Percentiles rank a stretch among this genome's conserved stretches.
These are phyloP conservation scores for Fallopia convolvulus DNA, from an alignment of 148 eudicot genomes.

Conservation along the genomic window DNA sequence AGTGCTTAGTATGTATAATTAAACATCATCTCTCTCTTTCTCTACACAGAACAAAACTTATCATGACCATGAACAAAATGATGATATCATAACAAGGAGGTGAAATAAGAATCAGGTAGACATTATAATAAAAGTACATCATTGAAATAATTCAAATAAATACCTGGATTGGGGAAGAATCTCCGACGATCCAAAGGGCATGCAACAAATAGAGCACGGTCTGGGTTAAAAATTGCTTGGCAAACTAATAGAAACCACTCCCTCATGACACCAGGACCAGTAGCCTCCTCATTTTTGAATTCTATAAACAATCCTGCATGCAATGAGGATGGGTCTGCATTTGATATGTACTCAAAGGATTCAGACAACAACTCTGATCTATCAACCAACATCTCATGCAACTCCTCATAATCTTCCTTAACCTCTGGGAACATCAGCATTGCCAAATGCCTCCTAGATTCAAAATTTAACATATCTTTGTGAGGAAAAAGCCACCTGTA, in stretches of 20 bases:
- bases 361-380: conserved; percentile 72
- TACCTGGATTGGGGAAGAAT: conserved; percentile 90
- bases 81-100: neutral
- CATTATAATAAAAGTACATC: neutral
- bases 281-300: conserved; percentile 91
- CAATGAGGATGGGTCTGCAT: conserved; percentile 42
- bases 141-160: neutral
- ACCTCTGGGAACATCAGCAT: conserved; percentile 74
- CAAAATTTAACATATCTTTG: conserved; percentile 64
- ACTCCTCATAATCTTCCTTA: conserved; percentile 66
- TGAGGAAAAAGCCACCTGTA: conserved; percentile 57
- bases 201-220: conserved; percentile 72
- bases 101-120: neutral
- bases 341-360: conserved; percentile 72
- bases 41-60: neutral
- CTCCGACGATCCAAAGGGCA: conserved; percentile 85
- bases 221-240: conserved; percentile 76
- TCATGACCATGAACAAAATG: conserved; percentile 1
- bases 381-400: conserved; percentile 88
- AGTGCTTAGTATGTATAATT: neutral
- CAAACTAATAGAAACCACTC: conserved; percentile 92
- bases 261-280: conserved; percentile 87
- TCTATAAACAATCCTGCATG: conserved; percentile 72
- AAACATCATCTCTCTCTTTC: neutral
- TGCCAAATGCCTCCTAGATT: conserved; percentile 76